These are phyloP conservation scores for Solanum hybrid DNA, from an alignment of 305 asterid genomes.

Conservation along the genomic window DNA sequence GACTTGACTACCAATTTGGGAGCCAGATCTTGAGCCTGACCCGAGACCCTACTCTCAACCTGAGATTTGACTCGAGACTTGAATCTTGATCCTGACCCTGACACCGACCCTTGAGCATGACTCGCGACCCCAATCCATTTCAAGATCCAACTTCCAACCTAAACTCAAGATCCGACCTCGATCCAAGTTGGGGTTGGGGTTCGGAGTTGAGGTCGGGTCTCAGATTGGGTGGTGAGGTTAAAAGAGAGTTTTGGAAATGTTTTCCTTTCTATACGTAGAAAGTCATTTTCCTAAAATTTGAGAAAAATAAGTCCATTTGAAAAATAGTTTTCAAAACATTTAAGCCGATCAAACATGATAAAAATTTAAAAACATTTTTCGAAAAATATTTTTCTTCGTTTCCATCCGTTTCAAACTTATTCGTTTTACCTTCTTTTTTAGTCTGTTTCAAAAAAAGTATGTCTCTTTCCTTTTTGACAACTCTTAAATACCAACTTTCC, in stretches of 20 bases:
- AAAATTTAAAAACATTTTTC: too few relatives aligned
- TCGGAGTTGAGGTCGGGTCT: neutral
- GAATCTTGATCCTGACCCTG: neutral
- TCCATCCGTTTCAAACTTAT: neutral
- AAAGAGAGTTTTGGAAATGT: neutral
- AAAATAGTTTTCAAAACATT: too few relatives aligned
- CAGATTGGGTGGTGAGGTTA: neutral
- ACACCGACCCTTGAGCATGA: neutral
- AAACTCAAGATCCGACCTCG: fast-evolving
- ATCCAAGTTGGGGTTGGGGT: neutral
- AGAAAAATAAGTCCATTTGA: too few relatives aligned
- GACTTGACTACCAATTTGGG: neutral
- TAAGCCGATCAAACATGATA: neutral
- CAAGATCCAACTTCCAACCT: neutral
- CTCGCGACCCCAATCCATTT: neutral
- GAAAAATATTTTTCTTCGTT: neutral
- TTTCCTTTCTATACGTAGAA: neutral
- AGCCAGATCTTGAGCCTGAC: neutral
- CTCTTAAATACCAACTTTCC: neutral
- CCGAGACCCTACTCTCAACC: neutral
- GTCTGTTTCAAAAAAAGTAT: neutral
- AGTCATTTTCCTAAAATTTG: neutral
- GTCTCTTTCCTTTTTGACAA: neutral
- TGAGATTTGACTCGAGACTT: neutral
- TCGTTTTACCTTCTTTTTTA: neutral